These are phyloP conservation scores for Filobasidium uniguttulatum DNA, from an alignment of 1,284 basidiomycete genomes.

Conservation along the genomic window DNA sequence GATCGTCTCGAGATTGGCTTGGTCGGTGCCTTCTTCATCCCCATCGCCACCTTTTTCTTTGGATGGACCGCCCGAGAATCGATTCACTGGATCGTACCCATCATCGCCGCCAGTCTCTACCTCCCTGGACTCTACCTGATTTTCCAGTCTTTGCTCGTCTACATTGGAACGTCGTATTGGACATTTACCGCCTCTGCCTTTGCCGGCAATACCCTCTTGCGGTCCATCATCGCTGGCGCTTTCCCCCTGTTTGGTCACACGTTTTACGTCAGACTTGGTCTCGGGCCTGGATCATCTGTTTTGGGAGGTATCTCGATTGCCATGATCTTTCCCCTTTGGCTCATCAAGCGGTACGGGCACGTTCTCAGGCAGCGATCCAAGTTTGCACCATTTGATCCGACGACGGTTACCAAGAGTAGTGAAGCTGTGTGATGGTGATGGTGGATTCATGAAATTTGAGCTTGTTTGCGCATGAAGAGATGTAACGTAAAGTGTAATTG, in stretches of 20 bases:
- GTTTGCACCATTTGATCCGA: conserved; percentile 4
- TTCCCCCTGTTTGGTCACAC: conserved; percentile 23
- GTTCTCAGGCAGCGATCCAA: conserved; percentile 10
- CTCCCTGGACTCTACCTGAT: conserved; percentile 10
- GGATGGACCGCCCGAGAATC: conserved; percentile 15
- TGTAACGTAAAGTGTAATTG: too few species aligned
- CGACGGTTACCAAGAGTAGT: too few species aligned
- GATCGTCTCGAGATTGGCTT: conserved; percentile 15
- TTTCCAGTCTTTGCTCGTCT: conserved; percentile 18
- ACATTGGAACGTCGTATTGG: conserved; percentile 10
- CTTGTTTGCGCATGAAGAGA: too few species aligned
- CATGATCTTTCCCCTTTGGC: conserved; percentile 21
- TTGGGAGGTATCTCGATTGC: conserved; percentile 23
- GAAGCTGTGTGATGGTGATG: too few species aligned
- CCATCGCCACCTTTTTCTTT: conserved; percentile 16
- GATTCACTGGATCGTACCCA: conserved; percentile 16
- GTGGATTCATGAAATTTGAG: too few species aligned
- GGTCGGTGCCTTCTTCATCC: conserved; percentile 14
- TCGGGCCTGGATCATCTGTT: conserved; percentile 23
- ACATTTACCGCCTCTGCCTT: conserved; percentile 8
- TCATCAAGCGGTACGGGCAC: conserved; percentile 14
- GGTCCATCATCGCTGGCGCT: conserved; percentile 4
- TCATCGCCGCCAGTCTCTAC: conserved; percentile 6
- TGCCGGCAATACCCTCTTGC: conserved; percentile 14
- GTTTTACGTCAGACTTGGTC: conserved; percentile 20